phyloP scores from a whole-genome alignment of 176 grass and related monocot species.

The Saccharum officinarum region DNA sequence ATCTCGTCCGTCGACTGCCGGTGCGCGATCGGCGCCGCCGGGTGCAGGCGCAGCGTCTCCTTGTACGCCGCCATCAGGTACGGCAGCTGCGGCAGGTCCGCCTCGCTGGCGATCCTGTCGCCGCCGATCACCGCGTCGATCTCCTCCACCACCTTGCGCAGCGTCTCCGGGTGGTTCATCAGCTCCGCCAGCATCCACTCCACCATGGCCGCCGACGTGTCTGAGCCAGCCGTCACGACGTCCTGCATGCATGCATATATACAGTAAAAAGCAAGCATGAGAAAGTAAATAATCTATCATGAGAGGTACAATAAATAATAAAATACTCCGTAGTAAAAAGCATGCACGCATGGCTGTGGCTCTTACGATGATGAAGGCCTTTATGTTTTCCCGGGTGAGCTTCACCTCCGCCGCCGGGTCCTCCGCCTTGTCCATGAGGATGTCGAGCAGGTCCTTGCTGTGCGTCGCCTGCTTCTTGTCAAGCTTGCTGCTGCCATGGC shows the following conservation, averaged over 20 bases:
- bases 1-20: slow-evolving; percentile 45
- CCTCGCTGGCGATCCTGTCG: slow-evolving; percentile 50
- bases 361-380: slow-evolving; percentile 72
- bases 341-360: not conserved
- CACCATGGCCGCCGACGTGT: slow-evolving; percentile 59
- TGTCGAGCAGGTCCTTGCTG: slow-evolving; percentile 69
- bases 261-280: too few species aligned
- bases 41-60: slow-evolving; percentile 66
- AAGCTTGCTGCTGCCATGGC: not conserved
- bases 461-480: not conserved
- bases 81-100: slow-evolving; percentile 58
- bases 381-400: slow-evolving; percentile 67
- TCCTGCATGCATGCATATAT: slow-evolving; percentile 31
- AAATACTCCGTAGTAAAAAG: too few species aligned
- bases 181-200: slow-evolving; percentile 85
- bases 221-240: slow-evolving; percentile 46
- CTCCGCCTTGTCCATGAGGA: slow-evolving; percentile 59
- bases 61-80: slow-evolving; percentile 72
- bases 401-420: slow-evolving; percentile 55
- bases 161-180: slow-evolving; percentile 51
- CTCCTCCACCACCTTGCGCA: slow-evolving; percentile 45
- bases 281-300: too few species aligned
- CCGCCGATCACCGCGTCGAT: slow-evolving; percentile 57
- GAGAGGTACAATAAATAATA: too few species aligned
- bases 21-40: slow-evolving; percentile 43